Base-by-base conservation (phyloP, 2,329 filamentous ascomycete species). In the Fusarium graminum region DNA sequence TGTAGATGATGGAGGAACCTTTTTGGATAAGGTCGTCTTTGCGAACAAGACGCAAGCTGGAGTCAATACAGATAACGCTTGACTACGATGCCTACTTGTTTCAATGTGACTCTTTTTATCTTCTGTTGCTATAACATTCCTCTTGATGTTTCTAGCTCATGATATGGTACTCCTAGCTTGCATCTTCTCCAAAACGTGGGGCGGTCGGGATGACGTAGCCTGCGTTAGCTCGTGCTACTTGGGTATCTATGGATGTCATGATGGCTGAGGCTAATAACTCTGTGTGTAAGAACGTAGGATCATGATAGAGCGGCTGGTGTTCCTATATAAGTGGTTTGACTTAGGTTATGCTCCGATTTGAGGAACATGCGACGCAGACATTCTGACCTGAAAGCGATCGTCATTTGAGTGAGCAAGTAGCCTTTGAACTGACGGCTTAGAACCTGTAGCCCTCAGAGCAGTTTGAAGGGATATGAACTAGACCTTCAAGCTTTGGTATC, bases 11-110 rank as follows among this genome's bases (percentile, higher is more conserved):
- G 43, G 41, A 39, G 43, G 22, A 46, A 34, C 34, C 40, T 32
- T 45, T 50, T 71, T 70, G 69, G 65, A 72, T 67, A 72, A 51
- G 54, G 50, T 30, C 43, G 41, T 47, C 40, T 50, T 41, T 40
- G 63, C 65, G 65, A 51, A 43, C 19, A 42, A 22, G 19, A 52
- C 55, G 46, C 51, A 46, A 56, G 40, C 47, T 40, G 47, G 40
- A 63, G 34, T 49, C 41, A 67, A 68, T 22, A 56, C 44, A 36
- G 28, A 59, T 17, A 26, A 22, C 22, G 22, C 22, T 22, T 6
- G 22, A 22, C 6, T 22, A 22, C 22, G 22, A 22, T 22, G 22
- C 22, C 22, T 22, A 4, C 22, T 34, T 12, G 38, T 36, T 46
- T 47, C 17, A 40, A 41, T 38, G n/a, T 41, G 6, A 16, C 10